Percentiles rank a stretch among this genome's conserved stretches.
phyloP scores from a whole-genome alignment of 495 filamentous ascomycete genomes.

The Penicillium malachiteum region DNA sequence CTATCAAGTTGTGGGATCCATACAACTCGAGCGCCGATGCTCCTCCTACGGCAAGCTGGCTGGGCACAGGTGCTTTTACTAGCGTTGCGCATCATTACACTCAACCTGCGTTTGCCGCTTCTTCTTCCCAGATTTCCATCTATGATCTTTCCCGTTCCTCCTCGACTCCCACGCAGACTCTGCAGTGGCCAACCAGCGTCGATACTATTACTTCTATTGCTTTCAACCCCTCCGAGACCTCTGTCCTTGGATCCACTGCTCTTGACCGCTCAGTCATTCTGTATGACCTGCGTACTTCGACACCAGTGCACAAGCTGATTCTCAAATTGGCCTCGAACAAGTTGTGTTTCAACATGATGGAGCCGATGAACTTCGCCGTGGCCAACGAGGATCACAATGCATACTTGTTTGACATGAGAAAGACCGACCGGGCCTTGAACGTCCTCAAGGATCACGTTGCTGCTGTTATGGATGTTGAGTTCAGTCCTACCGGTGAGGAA shows the following conservation, averaged over 20 bases:
- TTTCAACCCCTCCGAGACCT: conserved; percentile 94
- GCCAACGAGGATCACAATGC: conserved; percentile 79
- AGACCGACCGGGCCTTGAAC: conserved; percentile 78
- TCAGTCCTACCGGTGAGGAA: conserved; percentile 90
- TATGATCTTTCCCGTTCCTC: conserved; percentile 80
- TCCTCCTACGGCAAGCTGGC: conserved; percentile 73
- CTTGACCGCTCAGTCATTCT: conserved; percentile 84
- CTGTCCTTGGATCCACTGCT: conserved; percentile 77
- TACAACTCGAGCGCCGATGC: conserved; percentile 66
- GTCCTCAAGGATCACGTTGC: conserved; percentile 95
- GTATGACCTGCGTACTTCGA: conserved; percentile 85
- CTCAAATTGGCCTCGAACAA: conserved; percentile 82
- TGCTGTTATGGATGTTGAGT: conserved; percentile 96
- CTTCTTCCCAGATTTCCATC: conserved; percentile 78
- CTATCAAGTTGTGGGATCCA: conserved; percentile 88
- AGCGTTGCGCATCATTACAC: conserved; percentile 76
- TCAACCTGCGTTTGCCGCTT: conserved; percentile 70
- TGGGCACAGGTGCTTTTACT: conserved; percentile 81
- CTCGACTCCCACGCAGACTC: conserved; percentile 68
- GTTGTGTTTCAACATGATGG: conserved; percentile 93
- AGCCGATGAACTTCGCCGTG: conserved; percentile 86
- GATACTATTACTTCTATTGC: conserved; percentile 90
- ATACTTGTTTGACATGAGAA: conserved; percentile 86
- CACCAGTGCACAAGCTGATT: conserved; percentile 73
- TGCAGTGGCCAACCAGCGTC: conserved; percentile 80